Percentiles rank a stretch among this genome's conserved stretches.
Conservation (phyloP, 305 asterid genomes). For the Fraxinus sp. region DNA sequence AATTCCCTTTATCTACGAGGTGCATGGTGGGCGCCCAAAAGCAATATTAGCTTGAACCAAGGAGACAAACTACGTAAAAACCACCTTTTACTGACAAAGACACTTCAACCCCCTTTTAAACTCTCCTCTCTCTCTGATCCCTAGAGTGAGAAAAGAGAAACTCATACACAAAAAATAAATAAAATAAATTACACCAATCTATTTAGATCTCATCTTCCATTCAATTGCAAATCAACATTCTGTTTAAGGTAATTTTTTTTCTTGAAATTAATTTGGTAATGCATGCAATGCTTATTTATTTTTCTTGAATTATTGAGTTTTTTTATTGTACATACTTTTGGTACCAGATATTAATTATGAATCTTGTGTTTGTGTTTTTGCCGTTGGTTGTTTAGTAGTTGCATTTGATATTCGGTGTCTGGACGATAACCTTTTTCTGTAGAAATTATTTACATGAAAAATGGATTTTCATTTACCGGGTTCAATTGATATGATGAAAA, state of each 20-base stretch:
- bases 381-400: neutral
- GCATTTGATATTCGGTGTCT: neutral
- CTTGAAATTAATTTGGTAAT: neutral
- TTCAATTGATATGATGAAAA: neutral
- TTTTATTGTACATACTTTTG: neutral
- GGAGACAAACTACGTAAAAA: too few species aligned
- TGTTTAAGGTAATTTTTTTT: neutral
- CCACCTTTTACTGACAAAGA: neutral
- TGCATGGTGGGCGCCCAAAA: neutral
- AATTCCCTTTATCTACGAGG: too few species aligned
- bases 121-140: neutral
- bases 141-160: neutral
- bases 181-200: neutral
- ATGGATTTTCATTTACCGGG: neutral
- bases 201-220: constrained; percentile 5
- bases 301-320: neutral
- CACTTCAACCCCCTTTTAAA: neutral
- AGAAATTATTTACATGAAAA: neutral
- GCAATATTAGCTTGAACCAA: neutral
- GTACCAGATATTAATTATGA: neutral
- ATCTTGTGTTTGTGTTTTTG: neutral
- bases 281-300: neutral
- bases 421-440: neutral
- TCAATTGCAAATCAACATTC: neutral
- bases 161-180: neutral